These are phyloP conservation scores for Podospora bellae-mahoneyi DNA, from an alignment of 495 filamentous ascomycete genomes.

Conservation along the genomic window DNA sequence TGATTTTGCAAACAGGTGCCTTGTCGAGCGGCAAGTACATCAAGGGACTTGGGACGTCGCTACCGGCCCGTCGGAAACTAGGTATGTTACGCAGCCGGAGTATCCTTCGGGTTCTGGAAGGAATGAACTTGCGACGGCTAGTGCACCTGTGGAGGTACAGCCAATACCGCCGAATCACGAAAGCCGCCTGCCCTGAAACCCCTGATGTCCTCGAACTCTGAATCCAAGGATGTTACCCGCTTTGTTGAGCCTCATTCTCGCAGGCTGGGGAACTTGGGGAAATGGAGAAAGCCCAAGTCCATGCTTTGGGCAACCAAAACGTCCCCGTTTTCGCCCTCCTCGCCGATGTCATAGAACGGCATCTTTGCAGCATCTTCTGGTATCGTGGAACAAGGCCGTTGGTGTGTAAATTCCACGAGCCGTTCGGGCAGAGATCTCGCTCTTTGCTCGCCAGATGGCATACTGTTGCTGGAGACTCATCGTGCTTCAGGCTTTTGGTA, in stretches of 20 bases:
- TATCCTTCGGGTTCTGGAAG: conserved; percentile 17
- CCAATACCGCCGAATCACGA: background rate
- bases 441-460: background rate
- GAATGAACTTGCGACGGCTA: conserved; percentile 12
- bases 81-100: conserved; percentile 23
- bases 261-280: background rate
- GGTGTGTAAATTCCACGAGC: background rate
- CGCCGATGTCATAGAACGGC: background rate
- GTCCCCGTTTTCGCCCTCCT: background rate
- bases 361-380: background rate
- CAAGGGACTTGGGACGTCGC: conserved; percentile 5
- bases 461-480: background rate
- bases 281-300: background rate
- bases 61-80: conserved; percentile 25
- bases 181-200: background rate
- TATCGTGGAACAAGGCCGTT: background rate
- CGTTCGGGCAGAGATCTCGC: background rate
- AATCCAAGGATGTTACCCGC: background rate
- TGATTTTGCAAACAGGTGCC: background rate
- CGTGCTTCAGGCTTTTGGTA: background rate
- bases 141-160: conserved; percentile 11
- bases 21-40: background rate
- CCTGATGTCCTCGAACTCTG: background rate
- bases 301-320: background rate
- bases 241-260: conserved; percentile 4